Evolutionary conservation across 768 basidiomycete species (phyloP).

Genomic region (Lactarius sp.): DNA sequence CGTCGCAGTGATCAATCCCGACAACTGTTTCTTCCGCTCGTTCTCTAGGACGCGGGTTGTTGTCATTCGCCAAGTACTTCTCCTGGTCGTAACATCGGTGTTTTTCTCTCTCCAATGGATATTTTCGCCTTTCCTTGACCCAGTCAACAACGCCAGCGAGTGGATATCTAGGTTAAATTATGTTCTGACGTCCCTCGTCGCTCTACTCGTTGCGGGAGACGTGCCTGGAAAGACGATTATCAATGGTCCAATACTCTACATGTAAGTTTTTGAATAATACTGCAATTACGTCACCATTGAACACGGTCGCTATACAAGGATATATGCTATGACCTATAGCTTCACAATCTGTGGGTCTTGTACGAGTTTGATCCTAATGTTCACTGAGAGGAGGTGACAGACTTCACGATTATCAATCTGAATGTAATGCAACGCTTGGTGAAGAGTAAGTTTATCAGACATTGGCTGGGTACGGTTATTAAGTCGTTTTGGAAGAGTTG

Average conservation of each 20-base stretch:
- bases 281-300: neutral
- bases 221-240: conserved; percentile 51
- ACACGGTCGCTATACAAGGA: conserved; percentile 30
- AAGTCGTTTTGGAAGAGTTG: conserved; percentile 37
- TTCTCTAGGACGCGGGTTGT: conserved; percentile 46
- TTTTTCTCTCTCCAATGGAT: conserved; percentile 62
- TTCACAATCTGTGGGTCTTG: conserved; percentile 52
- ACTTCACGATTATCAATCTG: conserved; percentile 60
- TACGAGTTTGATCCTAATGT: neutral
- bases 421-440: conserved; percentile 47
- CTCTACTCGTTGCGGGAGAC: conserved; percentile 56
- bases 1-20: conserved; percentile 58
- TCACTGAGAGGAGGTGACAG: conserved; percentile 34
- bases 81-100: conserved; percentile 50
- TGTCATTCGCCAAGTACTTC: conserved; percentile 55
- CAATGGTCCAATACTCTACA: conserved; percentile 60
- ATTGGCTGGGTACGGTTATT: neutral
- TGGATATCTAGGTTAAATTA: conserved; percentile 70
- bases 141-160: conserved; percentile 70
- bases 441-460: conserved; percentile 46
- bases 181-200: conserved; percentile 56
- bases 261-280: conserved; percentile 39
- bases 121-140: conserved; percentile 60
- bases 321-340: conserved; percentile 59
- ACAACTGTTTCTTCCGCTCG: conserved; percentile 70